These are phyloP conservation scores for Stylosanthes scabra DNA, from an alignment of 331 rosid species.

Conservation along the genomic window DNA sequence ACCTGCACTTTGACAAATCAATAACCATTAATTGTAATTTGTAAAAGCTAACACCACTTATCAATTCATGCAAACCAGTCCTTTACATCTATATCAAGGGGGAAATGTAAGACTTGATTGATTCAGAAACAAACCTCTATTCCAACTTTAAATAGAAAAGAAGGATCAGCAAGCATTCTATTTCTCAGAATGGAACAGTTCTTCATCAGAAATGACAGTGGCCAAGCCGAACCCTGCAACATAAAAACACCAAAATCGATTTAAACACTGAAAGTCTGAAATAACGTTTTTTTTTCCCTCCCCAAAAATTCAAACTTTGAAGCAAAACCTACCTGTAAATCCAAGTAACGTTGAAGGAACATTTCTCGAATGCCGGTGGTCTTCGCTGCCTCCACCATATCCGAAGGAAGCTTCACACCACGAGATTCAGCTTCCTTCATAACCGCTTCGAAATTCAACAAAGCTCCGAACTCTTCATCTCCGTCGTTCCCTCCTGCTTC, in stretches of 20 bases:
- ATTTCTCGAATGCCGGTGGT: constrained; percentile 73
- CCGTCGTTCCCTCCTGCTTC: constrained; percentile 44
- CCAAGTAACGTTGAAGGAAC: constrained; percentile 81
- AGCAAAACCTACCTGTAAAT: constrained; percentile 67
- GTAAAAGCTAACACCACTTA: neutral
- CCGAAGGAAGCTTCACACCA: constrained; percentile 73
- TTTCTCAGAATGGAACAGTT: constrained; percentile 83
- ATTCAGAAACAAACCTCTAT: constrained; percentile 71
- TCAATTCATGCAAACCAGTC: neutral
- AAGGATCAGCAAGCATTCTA: constrained; percentile 89
- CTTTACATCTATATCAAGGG: too few species aligned
- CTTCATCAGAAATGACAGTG: constrained; percentile 72
- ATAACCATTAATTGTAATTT: neutral
- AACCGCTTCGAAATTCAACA: constrained; percentile 77
- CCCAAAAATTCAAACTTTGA: constrained; percentile 19
- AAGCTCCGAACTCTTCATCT: constrained; percentile 82
- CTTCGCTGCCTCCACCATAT: constrained; percentile 88
- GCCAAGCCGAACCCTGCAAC: constrained; percentile 76
- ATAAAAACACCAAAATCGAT: constrained; percentile 28
- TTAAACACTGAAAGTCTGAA: neutral
- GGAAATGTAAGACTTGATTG: too few species aligned
- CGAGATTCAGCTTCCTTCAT: constrained; percentile 70
- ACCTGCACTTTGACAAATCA: constrained; percentile 58
- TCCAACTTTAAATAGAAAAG: constrained; percentile 94
- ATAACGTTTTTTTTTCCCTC: too few species aligned